phyloP scores from a whole-genome alignment of 352 stramenopile species.

The Phytophthora sp. region DNA sequence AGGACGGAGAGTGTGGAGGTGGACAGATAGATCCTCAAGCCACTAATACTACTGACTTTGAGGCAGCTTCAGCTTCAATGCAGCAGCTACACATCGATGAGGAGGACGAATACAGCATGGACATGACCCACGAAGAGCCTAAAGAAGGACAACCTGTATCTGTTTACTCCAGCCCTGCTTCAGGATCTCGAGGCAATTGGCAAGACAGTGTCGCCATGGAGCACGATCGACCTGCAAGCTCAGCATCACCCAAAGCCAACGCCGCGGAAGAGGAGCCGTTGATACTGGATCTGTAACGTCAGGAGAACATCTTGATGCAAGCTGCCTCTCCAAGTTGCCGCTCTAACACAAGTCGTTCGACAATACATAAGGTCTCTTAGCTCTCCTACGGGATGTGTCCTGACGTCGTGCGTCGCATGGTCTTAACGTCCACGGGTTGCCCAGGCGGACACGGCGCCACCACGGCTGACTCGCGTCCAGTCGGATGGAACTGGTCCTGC shows the following conservation, averaged over 20 bases:
- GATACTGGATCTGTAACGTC: conserved; percentile 25
- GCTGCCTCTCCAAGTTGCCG: too few species aligned
- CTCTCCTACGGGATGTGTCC: conserved; percentile 36
- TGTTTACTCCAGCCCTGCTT: not conserved
- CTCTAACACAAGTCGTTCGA: conserved; percentile 1
- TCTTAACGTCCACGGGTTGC: conserved; percentile 3
- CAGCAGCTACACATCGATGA: not conserved
- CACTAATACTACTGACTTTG: not conserved
- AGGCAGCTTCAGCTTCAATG: not conserved
- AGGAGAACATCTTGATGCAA: not conserved
- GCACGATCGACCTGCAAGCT: not conserved
- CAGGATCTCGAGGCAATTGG: too few species aligned
- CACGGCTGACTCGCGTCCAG: conserved; percentile 2
- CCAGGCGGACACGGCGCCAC: not conserved
- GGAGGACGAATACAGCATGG: conserved; percentile 24
- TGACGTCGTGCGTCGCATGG: conserved; percentile 43
- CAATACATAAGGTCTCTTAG: conserved; percentile 18
- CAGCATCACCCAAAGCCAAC: not conserved
- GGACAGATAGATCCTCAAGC: not conserved
- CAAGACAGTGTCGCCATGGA: not conserved
- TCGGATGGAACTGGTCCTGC: conserved; percentile 55
- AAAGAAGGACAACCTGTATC: not conserved
- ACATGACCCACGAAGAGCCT: conserved; percentile 18
- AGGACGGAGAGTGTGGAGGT: not conserved
- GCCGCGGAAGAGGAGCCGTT: conserved; percentile 13